Percentiles rank a stretch among this genome's conserved stretches.
phyloP scores from a whole-genome alignment of 2,329 filamentous ascomycete species.

The Botrytis fragariae region DNA sequence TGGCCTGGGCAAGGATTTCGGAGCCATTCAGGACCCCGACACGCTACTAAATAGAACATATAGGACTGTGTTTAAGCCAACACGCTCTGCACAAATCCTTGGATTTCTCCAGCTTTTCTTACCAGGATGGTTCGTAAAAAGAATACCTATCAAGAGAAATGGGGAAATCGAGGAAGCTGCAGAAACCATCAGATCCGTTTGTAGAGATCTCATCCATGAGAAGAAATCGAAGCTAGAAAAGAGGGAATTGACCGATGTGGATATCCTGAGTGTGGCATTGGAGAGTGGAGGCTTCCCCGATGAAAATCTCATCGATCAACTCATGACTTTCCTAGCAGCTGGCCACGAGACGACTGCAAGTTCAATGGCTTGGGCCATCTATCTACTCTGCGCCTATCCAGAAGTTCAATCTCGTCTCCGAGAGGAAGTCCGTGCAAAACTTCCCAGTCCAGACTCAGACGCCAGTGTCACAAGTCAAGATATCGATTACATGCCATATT shows the following conservation, averaged over 20 bases:
- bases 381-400: conserved; percentile 64
- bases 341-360: conserved; percentile 78
- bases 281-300: conserved; percentile 73
- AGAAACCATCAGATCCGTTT: conserved; percentile 60
- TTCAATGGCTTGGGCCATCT: conserved; percentile 72
- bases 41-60: conserved; percentile 60
- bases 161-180: conserved; percentile 57
- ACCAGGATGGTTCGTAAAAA: conserved; percentile 57
- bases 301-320: conserved; percentile 78
- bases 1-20: conserved; percentile 70
- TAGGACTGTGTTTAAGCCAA: conserved; percentile 52
- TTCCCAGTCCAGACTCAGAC: conserved; percentile 49
- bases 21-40: conserved; percentile 58
- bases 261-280: conserved; percentile 80
- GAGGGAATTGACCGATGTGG: conserved; percentile 54
- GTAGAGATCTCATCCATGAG: conserved; percentile 64
- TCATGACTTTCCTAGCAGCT: conserved; percentile 86
- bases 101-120: conserved; percentile 61
- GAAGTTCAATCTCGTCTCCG: conserved; percentile 66
- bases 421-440: conserved; percentile 59
- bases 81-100: conserved; percentile 52
- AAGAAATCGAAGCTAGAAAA: conserved; percentile 61
- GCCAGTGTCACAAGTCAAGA: conserved; percentile 51
- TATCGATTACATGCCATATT: conserved; percentile 73
- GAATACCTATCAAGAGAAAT: conserved; percentile 70